phyloP scores from a whole-genome alignment of 345 rosid genomes.

The Populus ilicifolia region DNA sequence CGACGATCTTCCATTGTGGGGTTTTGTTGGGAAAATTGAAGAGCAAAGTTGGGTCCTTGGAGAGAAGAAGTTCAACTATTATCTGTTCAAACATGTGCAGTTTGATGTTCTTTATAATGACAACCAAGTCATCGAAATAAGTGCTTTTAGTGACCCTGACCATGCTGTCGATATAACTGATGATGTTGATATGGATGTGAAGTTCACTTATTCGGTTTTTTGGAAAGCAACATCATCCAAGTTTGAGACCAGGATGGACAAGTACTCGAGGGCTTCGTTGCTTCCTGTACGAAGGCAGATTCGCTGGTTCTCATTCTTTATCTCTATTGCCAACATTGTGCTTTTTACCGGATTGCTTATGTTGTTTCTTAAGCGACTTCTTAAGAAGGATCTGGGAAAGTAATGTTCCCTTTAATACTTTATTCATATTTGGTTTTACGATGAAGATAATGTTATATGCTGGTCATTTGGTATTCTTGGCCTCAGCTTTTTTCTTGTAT shows the following conservation, averaged over 20 bases:
- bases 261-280: slow-evolving; percentile 51
- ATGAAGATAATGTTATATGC: neutral
- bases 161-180: slow-evolving; percentile 60
- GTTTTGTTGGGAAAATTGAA: slow-evolving; percentile 77
- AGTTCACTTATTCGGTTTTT: slow-evolving; percentile 68
- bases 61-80: slow-evolving; percentile 39
- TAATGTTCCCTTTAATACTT: slow-evolving; percentile 21
- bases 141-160: slow-evolving; percentile 60
- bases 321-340: slow-evolving; percentile 46
- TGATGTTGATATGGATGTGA: slow-evolving; percentile 50
- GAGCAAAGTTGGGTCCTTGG: slow-evolving; percentile 31
- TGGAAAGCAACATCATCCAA: slow-evolving; percentile 60
- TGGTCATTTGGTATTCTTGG: neutral
- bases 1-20: slow-evolving; percentile 91
- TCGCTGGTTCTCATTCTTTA: slow-evolving; percentile 69
- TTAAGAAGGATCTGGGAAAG: slow-evolving; percentile 69
- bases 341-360: slow-evolving; percentile 57
- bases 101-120: slow-evolving; percentile 65
- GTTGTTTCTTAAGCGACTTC: slow-evolving; percentile 51
- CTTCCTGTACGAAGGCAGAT: slow-evolving; percentile 49
- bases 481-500: slow-evolving; percentile 10
- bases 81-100: slow-evolving; percentile 60
- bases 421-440: neutral
- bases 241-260: slow-evolving; percentile 57
- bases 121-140: slow-evolving; percentile 48